Evolutionary conservation across 345 rosid species (phyloP).

Genomic region (Rhodamnia rubescens): DNA sequence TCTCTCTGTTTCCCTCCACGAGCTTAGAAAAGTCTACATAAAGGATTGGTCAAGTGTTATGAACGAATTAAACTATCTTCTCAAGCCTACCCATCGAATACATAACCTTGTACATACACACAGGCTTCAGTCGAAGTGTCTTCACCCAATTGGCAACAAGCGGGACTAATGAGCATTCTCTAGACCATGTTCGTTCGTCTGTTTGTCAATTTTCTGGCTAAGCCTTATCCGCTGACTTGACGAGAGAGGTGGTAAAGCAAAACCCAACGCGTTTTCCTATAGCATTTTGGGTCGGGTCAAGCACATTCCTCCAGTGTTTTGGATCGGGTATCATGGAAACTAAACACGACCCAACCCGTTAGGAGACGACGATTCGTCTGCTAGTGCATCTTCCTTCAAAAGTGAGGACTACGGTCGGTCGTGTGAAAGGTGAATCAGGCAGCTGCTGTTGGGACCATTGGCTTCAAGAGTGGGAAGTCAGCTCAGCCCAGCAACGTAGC

Average conservation of each 20-base stretch:
- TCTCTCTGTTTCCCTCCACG: neutral
- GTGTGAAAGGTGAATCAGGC: neutral
- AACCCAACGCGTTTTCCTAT: too few relatives aligned
- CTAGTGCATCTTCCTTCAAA: neutral
- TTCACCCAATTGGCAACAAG: neutral
- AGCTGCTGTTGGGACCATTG: neutral
- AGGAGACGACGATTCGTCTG: neutral
- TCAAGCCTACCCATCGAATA: neutral
- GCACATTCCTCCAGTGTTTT: too few relatives aligned
- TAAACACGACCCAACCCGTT: too few relatives aligned
- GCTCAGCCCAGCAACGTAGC: neutral
- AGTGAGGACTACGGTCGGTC: neutral
- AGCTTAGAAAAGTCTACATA: neutral
- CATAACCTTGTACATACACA: too few relatives aligned
- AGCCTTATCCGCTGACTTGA: neutral
- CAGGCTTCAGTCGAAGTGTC: neutral
- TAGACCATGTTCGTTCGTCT: neutral
- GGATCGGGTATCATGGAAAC: too few relatives aligned
- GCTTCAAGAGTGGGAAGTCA: neutral
- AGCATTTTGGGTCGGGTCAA: too few relatives aligned
- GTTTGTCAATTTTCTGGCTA: neutral
- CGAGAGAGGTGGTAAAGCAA: neutral
- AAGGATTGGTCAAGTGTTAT: too few relatives aligned
- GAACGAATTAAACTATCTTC: too few relatives aligned
- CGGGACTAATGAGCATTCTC: neutral